Conservation (phyloP, 2,329 filamentous ascomycete species). For the Fusarium oligoseptatum region DNA sequence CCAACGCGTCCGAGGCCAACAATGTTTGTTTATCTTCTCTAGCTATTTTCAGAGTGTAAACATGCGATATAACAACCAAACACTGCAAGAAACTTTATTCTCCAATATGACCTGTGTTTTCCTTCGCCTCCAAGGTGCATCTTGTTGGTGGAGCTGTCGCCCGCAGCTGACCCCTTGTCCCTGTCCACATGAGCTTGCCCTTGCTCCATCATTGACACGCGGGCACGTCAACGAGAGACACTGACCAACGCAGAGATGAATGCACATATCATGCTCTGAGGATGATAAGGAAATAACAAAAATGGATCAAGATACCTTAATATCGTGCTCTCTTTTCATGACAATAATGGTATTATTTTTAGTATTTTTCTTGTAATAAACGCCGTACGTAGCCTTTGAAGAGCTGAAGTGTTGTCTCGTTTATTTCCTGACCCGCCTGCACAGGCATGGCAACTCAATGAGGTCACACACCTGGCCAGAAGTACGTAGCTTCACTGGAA, state of each 20-base stretch:
- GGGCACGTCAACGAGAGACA: not conserved
- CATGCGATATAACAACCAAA: not conserved
- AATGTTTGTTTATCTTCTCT: not conserved
- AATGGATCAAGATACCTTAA: not conserved
- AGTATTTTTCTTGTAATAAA: not conserved
- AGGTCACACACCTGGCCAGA: constrained; percentile 10
- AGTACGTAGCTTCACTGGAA: constrained; percentile 11
- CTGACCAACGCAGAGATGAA: not conserved
- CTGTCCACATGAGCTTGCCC: constrained; percentile 12
- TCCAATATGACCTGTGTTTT: not conserved
- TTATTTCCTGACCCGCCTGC: not conserved
- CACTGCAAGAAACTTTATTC: not conserved
- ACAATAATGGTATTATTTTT: not conserved
- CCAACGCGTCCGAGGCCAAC: not conserved
- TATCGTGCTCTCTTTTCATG: too few species aligned
- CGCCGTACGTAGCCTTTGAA: not conserved
- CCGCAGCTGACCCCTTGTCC: not conserved
- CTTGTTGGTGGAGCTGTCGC: not conserved
- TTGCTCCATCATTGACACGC: not conserved
- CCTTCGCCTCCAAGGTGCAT: not conserved
- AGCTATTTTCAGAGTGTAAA: not conserved
- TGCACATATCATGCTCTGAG: not conserved
- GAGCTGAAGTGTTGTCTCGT: not conserved
- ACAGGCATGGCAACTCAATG: not conserved
- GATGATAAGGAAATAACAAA: not conserved